Percentiles rank a stretch among this genome's conserved stretches.
These are phyloP conservation scores for Danielozyma ontarioensis DNA, from an alignment of 805 yeast species.

Conservation along the genomic window DNA sequence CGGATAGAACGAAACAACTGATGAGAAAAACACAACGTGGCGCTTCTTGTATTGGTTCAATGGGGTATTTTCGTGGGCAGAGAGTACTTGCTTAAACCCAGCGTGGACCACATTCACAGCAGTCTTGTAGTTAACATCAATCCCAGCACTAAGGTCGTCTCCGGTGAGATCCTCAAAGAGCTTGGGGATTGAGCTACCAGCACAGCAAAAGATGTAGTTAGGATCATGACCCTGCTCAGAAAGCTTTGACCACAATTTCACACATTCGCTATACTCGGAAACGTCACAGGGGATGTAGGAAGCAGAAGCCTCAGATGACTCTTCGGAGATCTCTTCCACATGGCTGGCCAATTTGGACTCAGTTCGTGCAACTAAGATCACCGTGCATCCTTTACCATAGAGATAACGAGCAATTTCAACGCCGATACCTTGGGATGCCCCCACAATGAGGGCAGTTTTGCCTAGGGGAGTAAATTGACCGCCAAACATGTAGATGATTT, in stretches of 20 bases:
- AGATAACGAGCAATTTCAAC: constrained; percentile 64
- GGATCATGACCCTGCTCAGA: constrained; percentile 38
- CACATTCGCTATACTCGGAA: constrained; percentile 48
- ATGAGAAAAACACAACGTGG: constrained; percentile 58
- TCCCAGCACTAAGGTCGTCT: constrained; percentile 55
- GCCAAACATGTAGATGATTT: constrained; percentile 19
- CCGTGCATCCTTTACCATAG: constrained; percentile 52
- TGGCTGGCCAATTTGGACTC: constrained; percentile 50
- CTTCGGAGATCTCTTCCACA: constrained; percentile 35
- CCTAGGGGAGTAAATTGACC: constrained; percentile 33
- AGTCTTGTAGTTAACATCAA: constrained; percentile 66
- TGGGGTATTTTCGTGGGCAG: constrained; percentile 2
- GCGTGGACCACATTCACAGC: constrained; percentile 69
- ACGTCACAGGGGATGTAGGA: constrained; percentile 60
- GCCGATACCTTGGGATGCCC: constrained; percentile 95
- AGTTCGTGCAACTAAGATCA: constrained; percentile 75
- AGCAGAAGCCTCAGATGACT: constrained; percentile 3
- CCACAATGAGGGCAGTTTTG: constrained; percentile 70
- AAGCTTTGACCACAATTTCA: constrained; percentile 35
- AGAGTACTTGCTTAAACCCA: constrained; percentile 38
- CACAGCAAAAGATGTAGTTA: constrained; percentile 78
- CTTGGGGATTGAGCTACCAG: constrained; percentile 81
- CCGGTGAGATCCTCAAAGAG: constrained; percentile 64
- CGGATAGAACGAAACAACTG: constrained; percentile 78
- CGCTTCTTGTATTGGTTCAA: constrained; percentile 34